phyloP scores from a whole-genome alignment of 495 filamentous ascomycete genomes.

The Lophiotrema nucula region DNA sequence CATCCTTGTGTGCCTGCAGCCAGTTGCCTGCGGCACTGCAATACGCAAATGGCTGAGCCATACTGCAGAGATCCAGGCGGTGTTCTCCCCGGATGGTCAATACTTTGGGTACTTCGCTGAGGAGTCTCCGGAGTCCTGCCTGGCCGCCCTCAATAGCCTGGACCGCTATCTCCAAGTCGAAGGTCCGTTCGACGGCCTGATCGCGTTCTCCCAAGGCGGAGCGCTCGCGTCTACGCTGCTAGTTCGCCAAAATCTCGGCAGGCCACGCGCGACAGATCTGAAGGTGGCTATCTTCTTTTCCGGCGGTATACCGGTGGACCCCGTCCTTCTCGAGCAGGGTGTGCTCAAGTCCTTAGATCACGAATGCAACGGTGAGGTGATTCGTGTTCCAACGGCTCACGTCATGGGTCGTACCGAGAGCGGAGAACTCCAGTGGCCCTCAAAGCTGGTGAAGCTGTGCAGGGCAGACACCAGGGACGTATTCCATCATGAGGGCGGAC shows the following conservation, averaged over 20 bases:
- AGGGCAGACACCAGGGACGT: constrained; percentile 19
- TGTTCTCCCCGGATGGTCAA: constrained; percentile 14
- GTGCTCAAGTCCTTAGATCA: constrained; percentile 8
- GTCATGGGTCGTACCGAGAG: constrained; percentile 40
- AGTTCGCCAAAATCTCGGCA: constrained; percentile 7
- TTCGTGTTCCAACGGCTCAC: constrained; percentile 39
- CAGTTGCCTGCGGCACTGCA: background rate
- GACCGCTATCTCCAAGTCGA: constrained; percentile 29
- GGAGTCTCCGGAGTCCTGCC: constrained; percentile 8
- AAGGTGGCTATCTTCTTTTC: constrained; percentile 39
- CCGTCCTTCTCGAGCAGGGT: constrained; percentile 11
- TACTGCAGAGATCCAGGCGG: background rate
- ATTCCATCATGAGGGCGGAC: constrained; percentile 35
- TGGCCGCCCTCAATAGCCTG: constrained; percentile 31
- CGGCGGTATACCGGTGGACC: constrained; percentile 14
- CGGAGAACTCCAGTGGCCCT: background rate
- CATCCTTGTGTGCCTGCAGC: too few relatives aligned
- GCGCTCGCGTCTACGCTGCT: constrained; percentile 31
- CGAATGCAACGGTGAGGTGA: constrained; percentile 1
- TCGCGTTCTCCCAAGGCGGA: constrained; percentile 41
- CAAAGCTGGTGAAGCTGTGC: constrained; percentile 22
- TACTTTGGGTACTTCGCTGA: constrained; percentile 33
- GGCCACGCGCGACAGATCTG: background rate
- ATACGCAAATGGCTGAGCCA: background rate
- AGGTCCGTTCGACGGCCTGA: constrained; percentile 44